Base-by-base conservation (phyloP, 2,329 filamentous ascomycete genomes). In the Fusarium continuum region DNA sequence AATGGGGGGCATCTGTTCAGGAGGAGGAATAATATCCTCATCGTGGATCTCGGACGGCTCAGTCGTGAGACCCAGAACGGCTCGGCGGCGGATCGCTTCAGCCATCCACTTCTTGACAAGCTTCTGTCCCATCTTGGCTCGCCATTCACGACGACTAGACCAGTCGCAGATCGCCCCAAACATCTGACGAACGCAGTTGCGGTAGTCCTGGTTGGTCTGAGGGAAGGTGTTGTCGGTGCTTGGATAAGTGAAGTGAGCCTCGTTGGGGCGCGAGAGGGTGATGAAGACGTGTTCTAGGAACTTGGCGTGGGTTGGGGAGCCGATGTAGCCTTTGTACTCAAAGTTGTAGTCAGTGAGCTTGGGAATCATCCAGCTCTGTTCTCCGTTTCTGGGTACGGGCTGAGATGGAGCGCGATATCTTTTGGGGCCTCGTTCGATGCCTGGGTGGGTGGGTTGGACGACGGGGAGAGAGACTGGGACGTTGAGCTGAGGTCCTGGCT, bases 91-190 rank as follows among this genome's bases (percentile, higher is more conserved):
- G 5, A 19, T 28, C 0, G 40, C 34, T 6, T 69, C 55, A 1
- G 35, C 46, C 0, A 57, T 28, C 68, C 68, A 70, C 5, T 43
- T 23, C 25, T 29, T 40, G 19, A 50, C 40, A 7, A 44, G 41
- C 1, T 41, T 32, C 9, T 52, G 50, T 0, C 68, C 61, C 68
- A 70, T 66, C 29, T 54, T 67, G 8, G 50, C 56, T 3, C 66
- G 53, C 68, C 68, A 70, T n/a, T 61, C 65, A 4, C 38, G 19
- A 1, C 19, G n/a, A 13, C 44, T 45, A 5, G 65, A 54, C 55
- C 58, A 64, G 46, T 70, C 68, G 16, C 58, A 65, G 13, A 69
- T 61, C 19, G 68, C 65, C 1, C 64, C 64, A 13, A 69, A 70
- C 3, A 64, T 49, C 6, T 66, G 36, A 4, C 50, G 55, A 11